A percentile compares a stretch with the other conserved stretches of the same genome.
Conservation (phyloP, 116 monocot species). For the Zostera marina region DNA sequence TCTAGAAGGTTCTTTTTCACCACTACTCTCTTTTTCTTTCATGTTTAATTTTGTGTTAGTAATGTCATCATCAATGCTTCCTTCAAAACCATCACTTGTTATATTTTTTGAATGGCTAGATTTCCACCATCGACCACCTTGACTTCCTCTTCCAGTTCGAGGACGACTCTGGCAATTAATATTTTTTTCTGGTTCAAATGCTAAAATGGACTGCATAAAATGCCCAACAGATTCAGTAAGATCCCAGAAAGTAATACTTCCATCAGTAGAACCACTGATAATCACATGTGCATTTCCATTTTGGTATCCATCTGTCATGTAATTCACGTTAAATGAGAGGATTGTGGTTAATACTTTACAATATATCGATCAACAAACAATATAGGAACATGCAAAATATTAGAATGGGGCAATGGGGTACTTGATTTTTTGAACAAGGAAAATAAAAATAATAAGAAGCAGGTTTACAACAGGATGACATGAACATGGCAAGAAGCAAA, state of each 20-base stretch:
- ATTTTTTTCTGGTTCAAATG: slow-evolving; percentile 30
- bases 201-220: slow-evolving; percentile 44
- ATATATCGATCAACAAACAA: no score
- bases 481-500: no score
- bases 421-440: no score
- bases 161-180: slow-evolving; percentile 50
- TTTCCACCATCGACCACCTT: slow-evolving; percentile 80
- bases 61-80: slow-evolving; percentile 1
- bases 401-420: no score
- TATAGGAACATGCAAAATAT: no score
- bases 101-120: slow-evolving; percentile 17
- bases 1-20: not conserved
- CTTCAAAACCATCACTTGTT: slow-evolving; percentile 1
- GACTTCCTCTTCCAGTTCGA: slow-evolving; percentile 88
- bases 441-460: no score
- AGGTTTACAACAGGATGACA: no score
- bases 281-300: slow-evolving; percentile 32
- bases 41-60: not conserved
- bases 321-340: not conserved
- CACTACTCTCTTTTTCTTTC: not conserved
- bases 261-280: slow-evolving; percentile 84
- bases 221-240: slow-evolving; percentile 39
- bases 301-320: slow-evolving; percentile 27
- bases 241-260: slow-evolving; percentile 92
- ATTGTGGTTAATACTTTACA: no score